Percentiles rank a stretch among this genome's conserved stretches.
Evolutionary conservation across 2,329 filamentous ascomycete species (phyloP).

Genomic region (Fusarium humuli): DNA sequence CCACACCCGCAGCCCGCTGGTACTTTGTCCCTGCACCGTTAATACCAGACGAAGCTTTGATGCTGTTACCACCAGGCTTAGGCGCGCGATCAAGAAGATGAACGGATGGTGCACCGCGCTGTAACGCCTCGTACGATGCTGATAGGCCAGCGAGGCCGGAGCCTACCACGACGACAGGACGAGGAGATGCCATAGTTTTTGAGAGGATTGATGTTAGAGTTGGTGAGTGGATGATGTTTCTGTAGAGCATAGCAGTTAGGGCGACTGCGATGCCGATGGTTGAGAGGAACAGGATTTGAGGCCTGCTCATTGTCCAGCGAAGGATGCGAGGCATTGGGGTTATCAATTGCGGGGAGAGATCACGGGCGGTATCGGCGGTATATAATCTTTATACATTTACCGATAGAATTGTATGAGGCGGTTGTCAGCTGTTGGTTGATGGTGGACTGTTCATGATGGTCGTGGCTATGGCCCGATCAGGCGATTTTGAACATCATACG

Average conservation of each 20-base stretch:
- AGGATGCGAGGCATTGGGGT: constrained; percentile 46
- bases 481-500: constrained; percentile 39
- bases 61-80: constrained; percentile 73
- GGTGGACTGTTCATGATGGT: constrained; percentile 34
- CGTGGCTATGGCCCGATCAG: constrained; percentile 33
- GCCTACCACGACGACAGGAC: constrained; percentile 69
- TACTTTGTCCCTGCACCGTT: constrained; percentile 71
- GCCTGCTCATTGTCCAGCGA: constrained; percentile 47
- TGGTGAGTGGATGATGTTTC: constrained; percentile 38
- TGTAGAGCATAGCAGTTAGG: constrained; percentile 48
- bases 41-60: constrained; percentile 75
- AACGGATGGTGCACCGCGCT: constrained; percentile 61
- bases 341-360: constrained; percentile 18
- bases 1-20: constrained; percentile 57
- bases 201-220: constrained; percentile 40
- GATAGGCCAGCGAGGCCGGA: constrained; percentile 73
- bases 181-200: constrained; percentile 41
- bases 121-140: constrained; percentile 67
- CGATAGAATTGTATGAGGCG: background rate
- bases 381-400: constrained; percentile 29
- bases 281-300: constrained; percentile 44
- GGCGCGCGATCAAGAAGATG: constrained; percentile 68
- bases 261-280: constrained; percentile 46
- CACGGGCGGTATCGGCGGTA: constrained; percentile 40
- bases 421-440: constrained; percentile 25